Evolutionary conservation across 495 filamentous ascomycete genomes (phyloP).

Genomic region (Bathelium albidoporum): DNA sequence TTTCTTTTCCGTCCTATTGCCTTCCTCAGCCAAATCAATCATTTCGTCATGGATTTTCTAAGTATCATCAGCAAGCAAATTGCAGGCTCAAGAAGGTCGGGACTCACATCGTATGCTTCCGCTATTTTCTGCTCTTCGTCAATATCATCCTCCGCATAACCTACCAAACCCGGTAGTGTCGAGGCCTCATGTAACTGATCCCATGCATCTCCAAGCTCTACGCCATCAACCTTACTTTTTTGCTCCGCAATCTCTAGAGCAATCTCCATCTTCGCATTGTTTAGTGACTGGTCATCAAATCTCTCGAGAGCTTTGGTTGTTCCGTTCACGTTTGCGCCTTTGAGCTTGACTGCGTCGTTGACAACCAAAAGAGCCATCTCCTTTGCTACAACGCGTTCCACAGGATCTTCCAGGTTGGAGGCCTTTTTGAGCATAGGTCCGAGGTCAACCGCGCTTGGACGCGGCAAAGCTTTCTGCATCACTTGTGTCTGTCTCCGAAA

Average conservation of each 20-base stretch:
- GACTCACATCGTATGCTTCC: slow-evolving; percentile 55
- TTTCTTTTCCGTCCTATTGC: slow-evolving; percentile 87
- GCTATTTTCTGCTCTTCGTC: slow-evolving; percentile 51
- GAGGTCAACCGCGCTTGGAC: slow-evolving; percentile 64
- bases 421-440: slow-evolving; percentile 55
- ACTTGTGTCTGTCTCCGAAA: slow-evolving; percentile 79
- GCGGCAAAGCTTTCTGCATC: slow-evolving; percentile 71
- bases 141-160: slow-evolving; percentile 65
- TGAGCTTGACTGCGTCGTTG: slow-evolving; percentile 67
- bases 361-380: slow-evolving; percentile 73
- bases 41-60: slow-evolving; percentile 63
- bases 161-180: slow-evolving; percentile 63
- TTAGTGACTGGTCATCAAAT: slow-evolving; percentile 61
- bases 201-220: slow-evolving; percentile 57
- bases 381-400: slow-evolving; percentile 52
- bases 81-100: slow-evolving; percentile 5
- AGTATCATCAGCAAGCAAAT: slow-evolving; percentile 23
- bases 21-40: slow-evolving; percentile 59
- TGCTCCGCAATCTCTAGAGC: slow-evolving; percentile 54
- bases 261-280: slow-evolving; percentile 66
- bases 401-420: slow-evolving; percentile 41
- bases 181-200: slow-evolving; percentile 45
- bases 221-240: slow-evolving; percentile 46
- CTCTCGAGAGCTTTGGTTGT: slow-evolving; percentile 48
- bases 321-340: slow-evolving; percentile 53